phyloP scores from a whole-genome alignment of 1,139 yeast species.

The Magnusiomyces paraingens region DNA sequence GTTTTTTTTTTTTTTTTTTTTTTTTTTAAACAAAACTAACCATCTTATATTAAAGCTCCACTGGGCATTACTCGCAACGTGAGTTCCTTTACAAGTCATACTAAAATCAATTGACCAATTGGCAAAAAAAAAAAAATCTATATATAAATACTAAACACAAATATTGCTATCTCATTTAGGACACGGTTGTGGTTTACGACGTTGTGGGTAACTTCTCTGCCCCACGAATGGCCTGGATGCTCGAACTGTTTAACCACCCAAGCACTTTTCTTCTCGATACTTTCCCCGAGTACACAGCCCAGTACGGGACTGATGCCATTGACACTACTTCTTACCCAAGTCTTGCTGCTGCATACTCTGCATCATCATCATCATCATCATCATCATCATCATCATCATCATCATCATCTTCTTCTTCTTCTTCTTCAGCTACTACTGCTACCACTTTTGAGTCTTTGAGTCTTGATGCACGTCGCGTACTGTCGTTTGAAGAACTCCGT shows the following conservation, averaged over 20 bases:
- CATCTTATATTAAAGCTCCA: not conserved
- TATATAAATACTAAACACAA: no score
- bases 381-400: no score
- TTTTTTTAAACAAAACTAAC: not conserved
- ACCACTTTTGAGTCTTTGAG: slow-evolving; percentile 35
- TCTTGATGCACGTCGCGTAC: slow-evolving; percentile 44
- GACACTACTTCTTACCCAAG: slow-evolving; percentile 8
- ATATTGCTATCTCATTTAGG: slow-evolving; percentile 35
- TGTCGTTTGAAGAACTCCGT: slow-evolving; percentile 57
- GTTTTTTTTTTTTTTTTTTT: not conserved
- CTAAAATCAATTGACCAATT: no score
- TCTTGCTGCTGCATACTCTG: slow-evolving; percentile 17
- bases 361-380: no score
- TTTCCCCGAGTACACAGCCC: slow-evolving; percentile 46
- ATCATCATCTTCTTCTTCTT: no score
- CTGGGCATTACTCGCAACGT: not conserved
- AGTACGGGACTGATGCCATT: slow-evolving; percentile 35
- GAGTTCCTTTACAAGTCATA: no score
- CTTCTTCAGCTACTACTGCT: slow-evolving; percentile 23
- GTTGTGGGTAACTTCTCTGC: slow-evolving; percentile 76
- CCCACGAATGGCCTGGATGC: slow-evolving; percentile 90
- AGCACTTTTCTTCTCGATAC: slow-evolving; percentile 64
- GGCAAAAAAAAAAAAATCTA: no score
- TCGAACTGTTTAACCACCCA: slow-evolving; percentile 68
- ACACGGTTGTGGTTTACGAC: slow-evolving; percentile 77